These are phyloP conservation scores for Penicillium verrucosum DNA, from an alignment of 2,329 filamentous ascomycete species.

Conservation along the genomic window DNA sequence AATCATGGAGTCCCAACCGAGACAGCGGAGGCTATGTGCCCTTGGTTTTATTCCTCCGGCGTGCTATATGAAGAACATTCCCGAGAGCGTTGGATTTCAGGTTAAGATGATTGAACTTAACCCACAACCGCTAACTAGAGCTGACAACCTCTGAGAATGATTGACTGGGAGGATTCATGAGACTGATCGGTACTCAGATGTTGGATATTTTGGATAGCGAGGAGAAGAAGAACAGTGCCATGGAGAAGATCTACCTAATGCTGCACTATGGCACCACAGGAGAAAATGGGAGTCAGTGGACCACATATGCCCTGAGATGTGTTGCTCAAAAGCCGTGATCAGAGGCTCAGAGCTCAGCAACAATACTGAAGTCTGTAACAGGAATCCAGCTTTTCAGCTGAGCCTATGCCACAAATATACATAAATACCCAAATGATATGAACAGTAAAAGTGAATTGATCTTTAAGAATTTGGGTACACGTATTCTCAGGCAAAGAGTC, in stretches of 20 bases:
- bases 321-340: conserved; percentile 3
- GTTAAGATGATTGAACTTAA: not conserved
- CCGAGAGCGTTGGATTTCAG: not conserved
- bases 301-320: conserved; percentile 5
- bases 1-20: conserved; percentile 7
- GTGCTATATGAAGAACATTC: not conserved
- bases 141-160: not conserved
- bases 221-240: not conserved
- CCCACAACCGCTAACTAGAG: not conserved
- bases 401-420: not conserved
- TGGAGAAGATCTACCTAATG: conserved; percentile 2
- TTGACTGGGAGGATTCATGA: conserved; percentile 1
- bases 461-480: not conserved
- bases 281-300: conserved; percentile 6
- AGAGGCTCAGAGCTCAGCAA: not conserved
- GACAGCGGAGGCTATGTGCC: not conserved
- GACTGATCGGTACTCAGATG: not conserved
- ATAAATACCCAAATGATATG: not conserved
- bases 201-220: conserved; percentile 6
- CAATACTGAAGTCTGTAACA: not conserved
- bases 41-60: conserved; percentile 3
- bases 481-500: not conserved
- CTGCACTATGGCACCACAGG: not conserved
- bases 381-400: not conserved
- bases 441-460: not conserved